Evolutionary conservation across 371 early-diverging fungal genomes (phyloP).

Genomic region (Rhizopus arrhizus): DNA sequence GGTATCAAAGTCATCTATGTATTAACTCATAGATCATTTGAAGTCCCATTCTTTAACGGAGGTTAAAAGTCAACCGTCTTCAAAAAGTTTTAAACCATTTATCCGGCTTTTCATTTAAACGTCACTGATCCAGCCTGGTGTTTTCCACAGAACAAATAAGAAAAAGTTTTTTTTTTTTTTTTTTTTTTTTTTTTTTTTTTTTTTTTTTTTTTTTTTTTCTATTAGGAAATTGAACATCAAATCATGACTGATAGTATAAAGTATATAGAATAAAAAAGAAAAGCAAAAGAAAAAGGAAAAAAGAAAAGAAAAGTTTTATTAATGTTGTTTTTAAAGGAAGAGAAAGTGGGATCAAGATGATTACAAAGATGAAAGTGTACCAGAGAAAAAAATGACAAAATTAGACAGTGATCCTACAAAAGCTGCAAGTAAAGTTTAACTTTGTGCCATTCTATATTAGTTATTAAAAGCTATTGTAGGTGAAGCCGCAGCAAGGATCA

Average conservation of each 20-base stretch:
- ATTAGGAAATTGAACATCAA: too few species aligned
- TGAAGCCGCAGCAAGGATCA: slow-evolving; percentile 59
- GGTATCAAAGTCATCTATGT: too few species aligned
- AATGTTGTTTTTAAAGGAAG: slow-evolving; percentile 33
- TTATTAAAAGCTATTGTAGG: slow-evolving; percentile 27
- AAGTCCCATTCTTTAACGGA: too few species aligned
- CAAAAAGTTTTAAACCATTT: too few species aligned
- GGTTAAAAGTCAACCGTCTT: too few species aligned
- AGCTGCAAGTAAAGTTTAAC: slow-evolving; percentile 30
- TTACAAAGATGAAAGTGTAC: slow-evolving; percentile 19
- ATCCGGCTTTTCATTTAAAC: too few species aligned
- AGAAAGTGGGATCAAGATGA: slow-evolving; percentile 56
- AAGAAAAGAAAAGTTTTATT: background rate
- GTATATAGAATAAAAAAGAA: background rate
- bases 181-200: too few species aligned
- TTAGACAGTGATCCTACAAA: slow-evolving; percentile 37
- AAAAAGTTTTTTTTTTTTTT: too few species aligned
- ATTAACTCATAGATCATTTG: too few species aligned
- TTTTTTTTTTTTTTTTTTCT: too few species aligned
- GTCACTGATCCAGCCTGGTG: too few species aligned
- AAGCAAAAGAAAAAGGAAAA: background rate
- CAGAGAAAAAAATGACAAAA: slow-evolving; percentile 32
- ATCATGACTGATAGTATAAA: slow-evolving; percentile 1
- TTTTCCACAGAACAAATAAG: too few species aligned
- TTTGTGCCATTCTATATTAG: background rate